Percentiles rank a stretch among this genome's conserved stretches.
Evolutionary conservation across 495 filamentous ascomycete species (phyloP).

Genomic region (Hyaloscypha bicolor): DNA sequence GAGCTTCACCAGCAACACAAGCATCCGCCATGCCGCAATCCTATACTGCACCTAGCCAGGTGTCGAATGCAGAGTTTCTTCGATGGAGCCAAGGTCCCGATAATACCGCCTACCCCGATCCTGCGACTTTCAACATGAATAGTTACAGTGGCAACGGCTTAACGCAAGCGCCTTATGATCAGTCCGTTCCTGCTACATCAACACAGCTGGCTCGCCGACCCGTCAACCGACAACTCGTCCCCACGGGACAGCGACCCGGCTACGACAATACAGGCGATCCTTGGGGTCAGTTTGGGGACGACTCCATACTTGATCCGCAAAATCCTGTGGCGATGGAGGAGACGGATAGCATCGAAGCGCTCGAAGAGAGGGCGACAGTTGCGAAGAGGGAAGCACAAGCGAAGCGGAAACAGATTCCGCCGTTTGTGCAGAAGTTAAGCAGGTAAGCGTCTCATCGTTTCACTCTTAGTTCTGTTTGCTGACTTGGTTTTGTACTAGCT

Average conservation of each 20-base stretch:
- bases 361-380: conserved; percentile 71
- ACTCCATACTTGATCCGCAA: conserved; percentile 39
- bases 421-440: conserved; percentile 98
- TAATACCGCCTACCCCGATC: conserved; percentile 37
- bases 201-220: conserved; percentile 69
- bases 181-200: conserved; percentile 45
- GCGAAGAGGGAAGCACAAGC: conserved; percentile 83
- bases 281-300: conserved; percentile 53
- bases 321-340: conserved; percentile 47
- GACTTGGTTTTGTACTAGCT: conserved; percentile 54
- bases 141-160: conserved; percentile 33
- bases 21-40: conserved; percentile 24
- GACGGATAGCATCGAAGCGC: conserved; percentile 72
- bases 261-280: conserved; percentile 47
- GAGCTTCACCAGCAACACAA: conserved; percentile 52
- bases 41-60: conserved; percentile 40
- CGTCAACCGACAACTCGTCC: conserved; percentile 62
- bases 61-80: conserved; percentile 57
- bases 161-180: conserved; percentile 45
- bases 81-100: conserved; percentile 53
- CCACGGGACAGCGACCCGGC: conserved; percentile 43
- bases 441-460: conserved; percentile 60
- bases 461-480: conserved; percentile 13
- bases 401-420: conserved; percentile 92
- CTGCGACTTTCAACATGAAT: conserved; percentile 36